Evolutionary conservation across 2,329 filamentous ascomycete species (phyloP), one percentile per base, ranked within the genome.

Genomic region (Didymella exigua): DNA sequence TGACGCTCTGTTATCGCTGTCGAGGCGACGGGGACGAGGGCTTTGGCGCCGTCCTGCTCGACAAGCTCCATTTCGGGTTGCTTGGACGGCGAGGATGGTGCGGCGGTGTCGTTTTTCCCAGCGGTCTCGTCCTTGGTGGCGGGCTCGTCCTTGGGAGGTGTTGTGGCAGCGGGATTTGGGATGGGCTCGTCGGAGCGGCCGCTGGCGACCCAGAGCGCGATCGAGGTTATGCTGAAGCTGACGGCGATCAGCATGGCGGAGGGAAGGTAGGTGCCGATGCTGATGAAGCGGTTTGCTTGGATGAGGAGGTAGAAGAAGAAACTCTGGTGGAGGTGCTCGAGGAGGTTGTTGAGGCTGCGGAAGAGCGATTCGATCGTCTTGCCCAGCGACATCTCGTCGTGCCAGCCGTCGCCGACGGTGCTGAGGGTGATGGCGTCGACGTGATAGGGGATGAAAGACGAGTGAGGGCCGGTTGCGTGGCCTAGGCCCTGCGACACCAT

Each of bases 261-360:
- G 0, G 95, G 95, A 3, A 99, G 82, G 71, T 99, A 99, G 1
- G 93, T 99, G 14, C 95, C 95, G 60, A 99, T 99, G 76, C 93
- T 98, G 65, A 98, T 95, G 72, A 99, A 99, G 10, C 93, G 87
- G 67, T 95, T 90, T 26, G 88, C 85, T 63, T 96, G 89, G 86
- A 98, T 92, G 38, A 99, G 82, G 46, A 99, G 81, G 74, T 99
- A 99, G 78, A 99, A 98, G 84, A 99, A 99, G 81, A 99, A 99
- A 74, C 93, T 97, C 78, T 99, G 95, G 73, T 99, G 95, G 58
- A 99, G 82, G 73, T 99, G 93, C 77, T 99, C 95, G 27, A 99
- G 84, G 54, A 99, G 79, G 71, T 99, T 99, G 78, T 99, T 99
- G 75, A 99, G 79, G 73, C 91, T 96, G 67, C 95, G 84, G 74